A percentile compares a stretch with the other conserved stretches of the same genome.
Evolutionary conservation across 768 basidiomycete genomes (phyloP).

Genomic region (Russula brevipes): DNA sequence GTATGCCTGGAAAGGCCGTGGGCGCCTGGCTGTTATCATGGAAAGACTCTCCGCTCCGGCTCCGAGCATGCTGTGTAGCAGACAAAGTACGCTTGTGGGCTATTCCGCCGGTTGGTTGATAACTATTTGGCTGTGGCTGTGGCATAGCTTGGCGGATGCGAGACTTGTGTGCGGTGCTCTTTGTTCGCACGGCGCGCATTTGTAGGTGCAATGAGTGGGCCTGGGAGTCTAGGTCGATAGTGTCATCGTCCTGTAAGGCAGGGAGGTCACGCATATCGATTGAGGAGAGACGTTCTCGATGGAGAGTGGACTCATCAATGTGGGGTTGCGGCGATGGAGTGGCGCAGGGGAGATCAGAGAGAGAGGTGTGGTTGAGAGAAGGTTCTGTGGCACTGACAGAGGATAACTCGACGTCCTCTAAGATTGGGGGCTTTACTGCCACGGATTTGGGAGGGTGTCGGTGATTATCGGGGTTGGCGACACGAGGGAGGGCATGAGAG

Average conservation of each 20-base stretch:
- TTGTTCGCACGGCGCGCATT: conserved; percentile 17
- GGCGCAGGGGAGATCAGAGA: conserved; percentile 29
- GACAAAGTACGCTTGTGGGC: conserved; percentile 3
- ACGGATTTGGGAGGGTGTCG: conserved; percentile 19
- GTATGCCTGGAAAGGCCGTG: conserved; percentile 2
- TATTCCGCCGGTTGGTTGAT: not conserved
- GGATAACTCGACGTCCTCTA: conserved; percentile 31
- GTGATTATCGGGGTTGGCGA: conserved; percentile 6
- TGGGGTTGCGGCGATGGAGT: conserved; percentile 19
- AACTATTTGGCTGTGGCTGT: conserved; percentile 3
- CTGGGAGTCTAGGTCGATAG: conserved; percentile 12
- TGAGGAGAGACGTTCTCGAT: conserved; percentile 31
- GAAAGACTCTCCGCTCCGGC: conserved; percentile 1
- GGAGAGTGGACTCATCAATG: conserved; percentile 7
- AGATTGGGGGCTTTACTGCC: conserved; percentile 30
- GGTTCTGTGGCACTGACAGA: not conserved
- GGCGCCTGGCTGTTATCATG: not conserved
- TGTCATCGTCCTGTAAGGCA: conserved; percentile 29
- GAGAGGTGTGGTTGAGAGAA: conserved; percentile 27
- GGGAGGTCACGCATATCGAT: conserved; percentile 33
- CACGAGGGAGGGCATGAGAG: not conserved
- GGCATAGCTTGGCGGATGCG: conserved; percentile 7
- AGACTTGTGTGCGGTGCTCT: conserved; percentile 5
- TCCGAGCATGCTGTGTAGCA: not conserved
- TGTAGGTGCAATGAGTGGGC: conserved; percentile 8